Evolutionary conservation across 2,329 filamentous ascomycete genomes (phyloP).

Genomic region (Furcasterigmium sp.): DNA sequence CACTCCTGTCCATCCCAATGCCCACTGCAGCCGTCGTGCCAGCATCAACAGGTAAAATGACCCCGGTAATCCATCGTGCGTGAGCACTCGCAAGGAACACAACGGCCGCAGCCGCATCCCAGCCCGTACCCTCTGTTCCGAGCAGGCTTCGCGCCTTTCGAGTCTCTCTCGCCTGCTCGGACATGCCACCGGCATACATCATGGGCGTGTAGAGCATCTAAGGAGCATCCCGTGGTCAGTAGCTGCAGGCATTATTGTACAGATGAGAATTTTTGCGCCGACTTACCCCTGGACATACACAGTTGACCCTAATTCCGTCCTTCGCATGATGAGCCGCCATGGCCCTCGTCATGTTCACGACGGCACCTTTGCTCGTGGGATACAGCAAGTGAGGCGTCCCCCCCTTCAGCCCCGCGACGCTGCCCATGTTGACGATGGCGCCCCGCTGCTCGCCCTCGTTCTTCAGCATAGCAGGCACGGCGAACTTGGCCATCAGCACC

Average conservation of each 20-base stretch:
- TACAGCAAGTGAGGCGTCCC: conserved; percentile 32
- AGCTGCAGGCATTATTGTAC: neutral
- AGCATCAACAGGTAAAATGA: conserved; percentile 34
- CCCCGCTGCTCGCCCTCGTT: conserved; percentile 44
- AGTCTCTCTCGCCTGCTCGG: conserved; percentile 27
- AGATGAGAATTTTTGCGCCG: neutral
- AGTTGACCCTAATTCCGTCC: conserved; percentile 8
- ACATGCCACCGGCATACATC: conserved; percentile 35
- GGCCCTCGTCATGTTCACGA: conserved; percentile 39
- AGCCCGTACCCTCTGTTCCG: conserved; percentile 35
- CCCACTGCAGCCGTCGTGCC: conserved; percentile 27
- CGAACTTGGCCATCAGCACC: conserved; percentile 12
- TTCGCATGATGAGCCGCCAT: conserved; percentile 39
- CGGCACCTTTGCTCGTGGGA: conserved; percentile 33
- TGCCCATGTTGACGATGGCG: conserved; percentile 57
- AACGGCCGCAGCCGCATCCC: conserved; percentile 35
- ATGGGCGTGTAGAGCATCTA: conserved; percentile 43
- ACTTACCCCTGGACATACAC: conserved; percentile 42
- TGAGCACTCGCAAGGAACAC: conserved; percentile 33
- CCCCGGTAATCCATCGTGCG: conserved; percentile 37
- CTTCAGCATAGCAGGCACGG: conserved; percentile 18
- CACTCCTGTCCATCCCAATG: conserved; percentile 15
- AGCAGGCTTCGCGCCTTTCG: conserved; percentile 31
- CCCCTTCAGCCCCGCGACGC: conserved; percentile 49
- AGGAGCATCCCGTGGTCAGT: neutral